phyloP scores from a whole-genome alignment of 495 filamentous ascomycete species.

The Aspergillus cavernicola region DNA sequence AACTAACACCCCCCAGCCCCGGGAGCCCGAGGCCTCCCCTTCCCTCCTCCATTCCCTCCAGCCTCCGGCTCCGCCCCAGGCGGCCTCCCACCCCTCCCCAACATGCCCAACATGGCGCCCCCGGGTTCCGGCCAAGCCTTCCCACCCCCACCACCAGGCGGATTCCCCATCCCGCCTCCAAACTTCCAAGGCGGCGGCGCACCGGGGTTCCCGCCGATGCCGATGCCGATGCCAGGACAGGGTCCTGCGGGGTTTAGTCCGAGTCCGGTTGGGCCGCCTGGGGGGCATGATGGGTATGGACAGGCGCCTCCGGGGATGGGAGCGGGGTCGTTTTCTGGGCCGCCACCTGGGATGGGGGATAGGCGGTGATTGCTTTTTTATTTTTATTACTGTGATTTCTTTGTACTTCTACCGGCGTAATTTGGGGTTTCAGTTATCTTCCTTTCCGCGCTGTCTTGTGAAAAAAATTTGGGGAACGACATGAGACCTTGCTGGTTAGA shows the following conservation, averaged over 20 bases:
- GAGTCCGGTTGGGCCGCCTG: conserved; percentile 28
- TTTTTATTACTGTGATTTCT: neutral
- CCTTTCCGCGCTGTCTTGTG: no score
- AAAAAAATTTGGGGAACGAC: no score
- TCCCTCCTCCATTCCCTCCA: conserved; percentile 55
- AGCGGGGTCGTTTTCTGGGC: conserved; percentile 15
- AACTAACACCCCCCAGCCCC: conserved; percentile 42
- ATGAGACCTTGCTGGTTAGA: no score
- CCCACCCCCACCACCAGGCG: conserved; percentile 61
- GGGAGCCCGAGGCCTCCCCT: conserved; percentile 61
- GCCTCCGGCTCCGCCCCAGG: conserved; percentile 34
- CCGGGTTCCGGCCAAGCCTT: conserved; percentile 42
- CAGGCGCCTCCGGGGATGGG: conserved; percentile 22
- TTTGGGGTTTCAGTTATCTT: no score
- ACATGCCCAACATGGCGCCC: conserved; percentile 36
- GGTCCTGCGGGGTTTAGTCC: conserved; percentile 24
- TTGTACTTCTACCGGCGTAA: neutral
- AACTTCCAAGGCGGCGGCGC: conserved; percentile 46
- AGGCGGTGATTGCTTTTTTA: conserved; percentile 8
- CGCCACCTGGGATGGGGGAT: conserved; percentile 22
- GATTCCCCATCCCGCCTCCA: conserved; percentile 41
- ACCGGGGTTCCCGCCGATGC: conserved; percentile 25
- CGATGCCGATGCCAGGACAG: conserved; percentile 23
- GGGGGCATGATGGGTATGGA: conserved; percentile 25
- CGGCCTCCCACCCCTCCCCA: conserved; percentile 34